phyloP scores from a whole-genome alignment of 2,329 filamentous ascomycete species.

The Monilinia laxa region DNA sequence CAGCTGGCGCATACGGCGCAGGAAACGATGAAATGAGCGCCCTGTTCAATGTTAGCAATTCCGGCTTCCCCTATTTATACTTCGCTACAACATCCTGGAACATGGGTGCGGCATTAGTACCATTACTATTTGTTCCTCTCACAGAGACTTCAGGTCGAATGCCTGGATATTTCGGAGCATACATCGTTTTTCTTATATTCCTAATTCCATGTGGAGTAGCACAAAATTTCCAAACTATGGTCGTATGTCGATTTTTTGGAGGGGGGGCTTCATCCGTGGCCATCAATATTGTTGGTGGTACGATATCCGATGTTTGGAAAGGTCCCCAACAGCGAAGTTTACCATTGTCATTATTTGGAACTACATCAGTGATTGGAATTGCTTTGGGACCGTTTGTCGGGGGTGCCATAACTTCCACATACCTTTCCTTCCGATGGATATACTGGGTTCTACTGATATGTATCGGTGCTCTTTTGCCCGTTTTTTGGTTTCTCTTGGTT shows the following conservation, averaged over 20 bases:
- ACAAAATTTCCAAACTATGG: slow-evolving; percentile 36
- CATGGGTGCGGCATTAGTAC: slow-evolving; percentile 45
- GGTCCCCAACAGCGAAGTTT: slow-evolving; percentile 34
- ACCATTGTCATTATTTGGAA: slow-evolving; percentile 55
- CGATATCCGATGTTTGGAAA: slow-evolving; percentile 30
- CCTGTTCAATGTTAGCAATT: slow-evolving; percentile 42
- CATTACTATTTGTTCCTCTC: slow-evolving; percentile 44
- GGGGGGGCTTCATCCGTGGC: slow-evolving; percentile 35
- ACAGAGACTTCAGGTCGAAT: slow-evolving; percentile 44
- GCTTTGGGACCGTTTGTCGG: slow-evolving; percentile 36
- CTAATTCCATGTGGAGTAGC: slow-evolving; percentile 40
- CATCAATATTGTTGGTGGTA: slow-evolving; percentile 28
- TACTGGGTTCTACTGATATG: slow-evolving; percentile 41
- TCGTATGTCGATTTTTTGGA: slow-evolving; percentile 37
- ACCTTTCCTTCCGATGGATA: slow-evolving; percentile 38
- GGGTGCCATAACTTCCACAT: slow-evolving; percentile 33
- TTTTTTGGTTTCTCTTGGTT: slow-evolving; percentile 44
- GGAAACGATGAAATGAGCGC: slow-evolving; percentile 41
- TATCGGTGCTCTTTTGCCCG: slow-evolving; percentile 45
- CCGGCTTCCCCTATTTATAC: slow-evolving; percentile 44
- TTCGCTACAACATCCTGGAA: slow-evolving; percentile 46
- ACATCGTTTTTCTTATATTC: slow-evolving; percentile 36
- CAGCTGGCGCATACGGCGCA: slow-evolving; percentile 34
- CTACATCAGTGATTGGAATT: slow-evolving; percentile 74
- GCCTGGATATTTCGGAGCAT: slow-evolving; percentile 34